These are phyloP conservation scores for Melampsora medusae DNA, from an alignment of 1,284 basidiomycete genomes.

Conservation along the genomic window DNA sequence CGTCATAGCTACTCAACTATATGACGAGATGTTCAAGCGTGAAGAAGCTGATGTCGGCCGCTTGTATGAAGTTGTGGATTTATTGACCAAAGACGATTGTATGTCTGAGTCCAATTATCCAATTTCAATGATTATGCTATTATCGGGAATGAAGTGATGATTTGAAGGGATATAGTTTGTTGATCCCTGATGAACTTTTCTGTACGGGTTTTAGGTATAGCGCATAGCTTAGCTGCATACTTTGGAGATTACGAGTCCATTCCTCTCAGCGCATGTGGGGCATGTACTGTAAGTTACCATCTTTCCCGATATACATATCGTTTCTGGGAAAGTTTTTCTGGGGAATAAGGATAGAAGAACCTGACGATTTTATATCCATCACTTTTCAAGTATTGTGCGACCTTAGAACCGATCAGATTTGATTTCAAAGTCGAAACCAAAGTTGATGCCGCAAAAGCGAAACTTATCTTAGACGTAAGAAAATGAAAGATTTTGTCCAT, in stretches of 20 bases:
- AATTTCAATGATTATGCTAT: too few species aligned
- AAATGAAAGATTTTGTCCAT: background rate
- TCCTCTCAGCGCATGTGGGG: slow-evolving; percentile 58
- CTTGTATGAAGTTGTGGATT: slow-evolving; percentile 58
- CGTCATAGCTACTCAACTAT: slow-evolving; percentile 56
- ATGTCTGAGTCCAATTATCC: slow-evolving; percentile 44
- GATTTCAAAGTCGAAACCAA: slow-evolving; percentile 50
- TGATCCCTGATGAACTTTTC: too few species aligned
- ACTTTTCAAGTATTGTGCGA: background rate
- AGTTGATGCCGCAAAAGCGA: slow-evolving; percentile 57
- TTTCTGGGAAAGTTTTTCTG: background rate
- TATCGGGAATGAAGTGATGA: too few species aligned
- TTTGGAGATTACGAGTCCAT: slow-evolving; percentile 60
- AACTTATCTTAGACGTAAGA: slow-evolving; percentile 18
- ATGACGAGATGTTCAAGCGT: slow-evolving; percentile 56
- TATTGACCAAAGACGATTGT: slow-evolving; percentile 61
- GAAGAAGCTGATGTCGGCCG: slow-evolving; percentile 59
- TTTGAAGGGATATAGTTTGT: too few species aligned
- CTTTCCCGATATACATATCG: background rate
- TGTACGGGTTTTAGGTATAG: slow-evolving; percentile 55
- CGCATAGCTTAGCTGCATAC: slow-evolving; percentile 58
- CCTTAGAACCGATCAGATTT: slow-evolving; percentile 55
- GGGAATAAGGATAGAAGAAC: background rate
- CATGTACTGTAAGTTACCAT: slow-evolving; percentile 58
- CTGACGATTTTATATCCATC: background rate